These are phyloP conservation scores for Myriangium duriaei DNA, from an alignment of 2,329 filamentous ascomycete genomes.

Conservation along the genomic window DNA sequence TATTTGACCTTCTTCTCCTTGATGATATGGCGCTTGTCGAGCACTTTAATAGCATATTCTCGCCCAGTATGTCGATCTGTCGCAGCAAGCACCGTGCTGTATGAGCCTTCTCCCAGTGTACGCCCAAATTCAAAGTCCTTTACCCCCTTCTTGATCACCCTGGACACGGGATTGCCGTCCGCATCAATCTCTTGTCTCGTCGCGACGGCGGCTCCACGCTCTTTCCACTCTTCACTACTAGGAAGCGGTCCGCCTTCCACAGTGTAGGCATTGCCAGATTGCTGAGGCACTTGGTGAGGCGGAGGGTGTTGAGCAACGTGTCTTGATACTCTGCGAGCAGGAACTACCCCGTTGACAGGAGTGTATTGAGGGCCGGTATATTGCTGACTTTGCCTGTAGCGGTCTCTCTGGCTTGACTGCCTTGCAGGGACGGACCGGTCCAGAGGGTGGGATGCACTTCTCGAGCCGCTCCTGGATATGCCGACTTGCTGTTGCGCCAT, in stretches of 20 bases:
- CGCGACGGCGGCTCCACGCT: conserved; percentile 78
- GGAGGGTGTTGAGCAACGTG: conserved; percentile 34
- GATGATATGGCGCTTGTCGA: conserved; percentile 98
- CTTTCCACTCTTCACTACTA: conserved; percentile 89
- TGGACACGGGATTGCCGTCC: conserved; percentile 66
- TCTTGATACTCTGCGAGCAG: conserved; percentile 65
- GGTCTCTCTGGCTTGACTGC: conserved; percentile 57
- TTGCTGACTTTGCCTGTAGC: conserved; percentile 51
- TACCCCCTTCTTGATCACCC: conserved; percentile 90
- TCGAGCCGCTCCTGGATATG: conserved; percentile 49
- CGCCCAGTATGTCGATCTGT: conserved; percentile 89
- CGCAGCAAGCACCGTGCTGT: conserved; percentile 87
- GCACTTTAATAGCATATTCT: conserved; percentile 94
- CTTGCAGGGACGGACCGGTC: conserved; percentile 50
- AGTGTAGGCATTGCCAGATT: conserved; percentile 35
- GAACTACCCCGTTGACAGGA: conserved; percentile 48
- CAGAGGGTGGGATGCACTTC: conserved; percentile 46
- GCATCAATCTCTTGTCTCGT: conserved; percentile 74
- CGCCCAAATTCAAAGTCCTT: conserved; percentile 91
- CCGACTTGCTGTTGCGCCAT: conserved; percentile 33
- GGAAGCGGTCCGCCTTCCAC: conserved; percentile 42
- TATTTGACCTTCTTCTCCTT: conserved; percentile 99
- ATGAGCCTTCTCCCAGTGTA: conserved; percentile 87
- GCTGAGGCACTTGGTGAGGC: conserved; percentile 13
- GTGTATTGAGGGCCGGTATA: conserved; percentile 24